phyloP scores from a whole-genome alignment of 2,329 filamentous ascomycete genomes.

The Verticillium nubilum region DNA sequence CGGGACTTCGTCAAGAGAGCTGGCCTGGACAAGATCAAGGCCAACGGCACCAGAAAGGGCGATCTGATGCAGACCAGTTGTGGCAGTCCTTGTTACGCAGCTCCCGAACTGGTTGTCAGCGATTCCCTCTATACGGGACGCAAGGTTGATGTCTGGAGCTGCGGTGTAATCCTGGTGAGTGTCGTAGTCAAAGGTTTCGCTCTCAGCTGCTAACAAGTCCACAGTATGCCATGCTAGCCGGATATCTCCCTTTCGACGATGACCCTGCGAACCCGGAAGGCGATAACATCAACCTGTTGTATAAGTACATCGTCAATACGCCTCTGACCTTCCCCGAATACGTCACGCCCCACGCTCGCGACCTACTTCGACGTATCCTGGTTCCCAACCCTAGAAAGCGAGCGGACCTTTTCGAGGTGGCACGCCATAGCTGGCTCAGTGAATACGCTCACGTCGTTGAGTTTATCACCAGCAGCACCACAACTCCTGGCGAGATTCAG shows the following conservation, averaged over 20 bases:
- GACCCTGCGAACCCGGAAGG: conserved; percentile 97
- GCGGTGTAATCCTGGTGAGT: conserved; percentile 93
- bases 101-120: conserved; percentile 93
- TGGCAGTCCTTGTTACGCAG: conserved; percentile 95
- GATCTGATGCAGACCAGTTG: conserved; percentile 99
- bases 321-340: conserved; percentile 98
- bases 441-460: conserved; percentile 96
- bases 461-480: conserved; percentile 94
- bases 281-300: conserved; percentile 97
- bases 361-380: conserved; percentile 85
- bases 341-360: conserved; percentile 91
- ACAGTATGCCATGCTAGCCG: conserved; percentile 98
- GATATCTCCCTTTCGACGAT: conserved; percentile 96
- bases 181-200: not conserved
- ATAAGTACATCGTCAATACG: conserved; percentile 98
- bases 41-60: conserved; percentile 73
- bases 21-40: conserved; percentile 74
- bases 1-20: conserved; percentile 82
- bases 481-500: conserved; percentile 77
- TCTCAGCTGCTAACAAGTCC: conserved; percentile 10
- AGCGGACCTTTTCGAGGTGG: conserved; percentile 94
- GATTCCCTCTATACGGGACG: conserved; percentile 95
- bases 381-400: conserved; percentile 93
- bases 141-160: conserved; percentile 99
- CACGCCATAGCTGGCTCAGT: conserved; percentile 94